A percentile compares a stretch with the other conserved stretches of the same genome.
Evolutionary conservation across 2,329 filamentous ascomycete genomes (phyloP).

Genomic region (Iodosphaeria phyllophila): DNA sequence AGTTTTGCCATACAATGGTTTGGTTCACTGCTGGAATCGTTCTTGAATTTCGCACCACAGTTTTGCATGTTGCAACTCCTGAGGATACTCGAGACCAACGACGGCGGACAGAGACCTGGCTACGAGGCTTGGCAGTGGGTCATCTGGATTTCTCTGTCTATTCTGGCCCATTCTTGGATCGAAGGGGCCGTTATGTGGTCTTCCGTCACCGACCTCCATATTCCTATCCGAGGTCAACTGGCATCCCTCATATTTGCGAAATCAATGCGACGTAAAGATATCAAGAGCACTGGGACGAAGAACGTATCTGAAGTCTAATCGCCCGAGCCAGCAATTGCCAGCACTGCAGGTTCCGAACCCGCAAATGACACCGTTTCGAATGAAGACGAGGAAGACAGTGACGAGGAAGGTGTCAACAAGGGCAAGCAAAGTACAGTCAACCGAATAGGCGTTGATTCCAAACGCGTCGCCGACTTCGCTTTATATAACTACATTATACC

Average conservation of each 20-base stretch:
- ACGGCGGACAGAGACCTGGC: constrained; percentile 23
- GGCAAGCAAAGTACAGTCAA: constrained; percentile 58
- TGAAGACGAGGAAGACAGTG: constrained; percentile 18
- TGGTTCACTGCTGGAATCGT: constrained; percentile 31
- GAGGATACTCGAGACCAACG: constrained; percentile 38
- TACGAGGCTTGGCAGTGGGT: constrained; percentile 50
- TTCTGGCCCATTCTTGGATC: constrained; percentile 37
- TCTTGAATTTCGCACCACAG: constrained; percentile 52
- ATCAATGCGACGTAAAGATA: constrained; percentile 57
- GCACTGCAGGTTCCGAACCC: constrained; percentile 11
- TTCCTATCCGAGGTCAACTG: constrained; percentile 52
- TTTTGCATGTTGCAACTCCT: constrained; percentile 50
- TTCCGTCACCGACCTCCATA: constrained; percentile 38
- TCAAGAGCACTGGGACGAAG: constrained; percentile 41
- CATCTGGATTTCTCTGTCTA: constrained; percentile 38
- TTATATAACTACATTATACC: constrained; percentile 47
- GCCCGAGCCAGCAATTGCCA: constrained; percentile 10
- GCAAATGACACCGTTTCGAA: constrained; percentile 12
- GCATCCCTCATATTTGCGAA: constrained; percentile 61
- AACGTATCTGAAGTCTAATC: constrained; percentile 17
- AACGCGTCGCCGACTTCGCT: constrained; percentile 50
- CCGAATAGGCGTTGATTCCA: constrained; percentile 57
- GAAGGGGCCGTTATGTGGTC: constrained; percentile 52
- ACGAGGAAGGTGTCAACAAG: constrained; percentile 23
- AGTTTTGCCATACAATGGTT: constrained; percentile 38